Conservation (phyloP, 257 asterid species). For the Nicotiana tomentosiformis region DNA sequence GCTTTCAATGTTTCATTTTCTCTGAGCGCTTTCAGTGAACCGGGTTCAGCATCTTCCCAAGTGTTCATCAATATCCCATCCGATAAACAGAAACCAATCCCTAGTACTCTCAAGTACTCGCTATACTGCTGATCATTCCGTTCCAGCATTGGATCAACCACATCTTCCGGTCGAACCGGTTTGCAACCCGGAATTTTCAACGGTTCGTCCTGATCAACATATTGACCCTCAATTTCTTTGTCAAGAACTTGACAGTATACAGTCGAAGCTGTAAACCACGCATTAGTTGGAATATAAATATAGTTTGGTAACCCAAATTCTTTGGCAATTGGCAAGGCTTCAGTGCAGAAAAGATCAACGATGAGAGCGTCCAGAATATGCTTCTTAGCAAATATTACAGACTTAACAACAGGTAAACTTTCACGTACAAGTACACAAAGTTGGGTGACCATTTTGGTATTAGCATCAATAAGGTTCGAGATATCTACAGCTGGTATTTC, state of each 20-base stretch:
- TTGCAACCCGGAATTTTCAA: constrained; percentile 58
- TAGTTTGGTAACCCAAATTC: constrained; percentile 48
- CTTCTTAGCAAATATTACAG: constrained; percentile 33
- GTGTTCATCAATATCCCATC: constrained; percentile 67
- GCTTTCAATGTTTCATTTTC: constrained; percentile 23
- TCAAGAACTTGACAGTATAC: constrained; percentile 46
- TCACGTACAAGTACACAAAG: constrained; percentile 37
- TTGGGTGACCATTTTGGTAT: constrained; percentile 32
- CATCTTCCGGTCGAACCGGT: constrained; percentile 60
- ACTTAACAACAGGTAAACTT: constrained; percentile 37
- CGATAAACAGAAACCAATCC: constrained; percentile 7
- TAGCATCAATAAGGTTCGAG: constrained; percentile 35
- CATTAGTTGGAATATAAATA: constrained; percentile 31
- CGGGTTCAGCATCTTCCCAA: constrained; percentile 49
- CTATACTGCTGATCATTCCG: constrained; percentile 40
- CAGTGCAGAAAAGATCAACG: constrained; percentile 48
- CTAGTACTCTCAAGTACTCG: constrained; percentile 26
- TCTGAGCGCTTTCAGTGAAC: constrained; percentile 37
- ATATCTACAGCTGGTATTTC: constrained; percentile 42
- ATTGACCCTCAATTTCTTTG: constrained; percentile 34
- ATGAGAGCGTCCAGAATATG: constrained; percentile 46
- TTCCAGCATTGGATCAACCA: constrained; percentile 59
- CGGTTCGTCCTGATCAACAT: constrained; percentile 31
- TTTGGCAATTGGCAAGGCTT: constrained; percentile 34
- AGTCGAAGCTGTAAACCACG: constrained; percentile 46